These are phyloP conservation scores for Thinopyrum elongatum DNA, from an alignment of 176 grass and related monocot species.

Conservation along the genomic window DNA sequence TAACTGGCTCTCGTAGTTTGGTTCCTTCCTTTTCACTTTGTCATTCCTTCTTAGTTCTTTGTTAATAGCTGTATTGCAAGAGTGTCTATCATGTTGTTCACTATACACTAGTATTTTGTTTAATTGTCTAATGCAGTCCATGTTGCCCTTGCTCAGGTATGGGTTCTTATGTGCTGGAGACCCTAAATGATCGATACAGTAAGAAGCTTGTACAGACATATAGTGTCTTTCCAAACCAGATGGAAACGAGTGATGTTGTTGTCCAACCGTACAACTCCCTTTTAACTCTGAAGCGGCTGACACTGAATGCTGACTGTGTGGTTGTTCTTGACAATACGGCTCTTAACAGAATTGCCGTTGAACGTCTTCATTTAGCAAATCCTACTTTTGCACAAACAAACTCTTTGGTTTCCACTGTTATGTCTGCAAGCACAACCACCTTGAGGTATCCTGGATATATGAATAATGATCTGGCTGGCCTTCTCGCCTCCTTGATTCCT, in stretches of 20 bases:
- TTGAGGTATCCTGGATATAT: slow-evolving; percentile 98
- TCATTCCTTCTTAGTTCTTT: not conserved
- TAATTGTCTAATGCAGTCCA: not conserved
- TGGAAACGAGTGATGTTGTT: slow-evolving; percentile 98
- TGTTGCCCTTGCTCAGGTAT: slow-evolving; percentile 58
- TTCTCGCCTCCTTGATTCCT: slow-evolving; percentile 92
- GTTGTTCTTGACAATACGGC: slow-evolving; percentile 99
- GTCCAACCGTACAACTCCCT: slow-evolving; percentile 99
- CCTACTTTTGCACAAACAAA: slow-evolving; percentile 98
- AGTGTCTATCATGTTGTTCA: slow-evolving; percentile 6
- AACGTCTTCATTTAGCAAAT: slow-evolving; percentile 89
- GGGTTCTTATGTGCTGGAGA: slow-evolving; percentile 97
- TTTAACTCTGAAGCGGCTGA: slow-evolving; percentile 85
- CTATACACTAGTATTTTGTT: not conserved
- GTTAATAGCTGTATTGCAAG: slow-evolving; percentile 1
- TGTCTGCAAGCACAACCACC: slow-evolving; percentile 99
- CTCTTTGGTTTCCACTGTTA: slow-evolving; percentile 97
- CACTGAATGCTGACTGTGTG: slow-evolving; percentile 92
- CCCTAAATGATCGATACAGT: slow-evolving; percentile 94
- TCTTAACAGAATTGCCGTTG: slow-evolving; percentile 96
- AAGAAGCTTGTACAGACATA: slow-evolving; percentile 99
- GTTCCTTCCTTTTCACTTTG: slow-evolving; percentile 11
- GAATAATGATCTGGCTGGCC: slow-evolving; percentile 99
- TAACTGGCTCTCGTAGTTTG: not conserved
- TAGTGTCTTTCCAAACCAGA: slow-evolving; percentile 98